Conservation (phyloP, 192 early-diverging fungal genomes). For the Mortierella claussenii region DNA sequence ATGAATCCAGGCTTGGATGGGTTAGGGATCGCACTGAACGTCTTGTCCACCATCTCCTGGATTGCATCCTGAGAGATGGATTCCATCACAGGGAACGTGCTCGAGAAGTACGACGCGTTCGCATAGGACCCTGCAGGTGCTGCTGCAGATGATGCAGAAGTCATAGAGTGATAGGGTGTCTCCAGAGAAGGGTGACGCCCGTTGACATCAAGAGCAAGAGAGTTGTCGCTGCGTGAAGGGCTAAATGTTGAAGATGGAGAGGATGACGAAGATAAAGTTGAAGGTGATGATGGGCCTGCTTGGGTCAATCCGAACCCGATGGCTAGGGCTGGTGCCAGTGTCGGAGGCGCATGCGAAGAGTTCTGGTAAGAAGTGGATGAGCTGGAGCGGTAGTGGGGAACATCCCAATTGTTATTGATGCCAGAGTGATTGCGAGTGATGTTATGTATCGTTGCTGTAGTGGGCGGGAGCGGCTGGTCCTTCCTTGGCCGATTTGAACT, state of each 20-base stretch:
- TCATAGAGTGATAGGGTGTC: constrained; percentile 12
- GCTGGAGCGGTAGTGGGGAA: constrained; percentile 9
- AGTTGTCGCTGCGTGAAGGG: not conserved
- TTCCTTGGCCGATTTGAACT: constrained; percentile 27
- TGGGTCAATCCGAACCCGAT: constrained; percentile 21
- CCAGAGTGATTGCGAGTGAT: constrained; percentile 4
- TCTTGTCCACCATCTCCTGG: constrained; percentile 92
- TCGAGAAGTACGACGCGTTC: constrained; percentile 60
- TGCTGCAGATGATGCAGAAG: constrained; percentile 16
- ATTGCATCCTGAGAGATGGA: constrained; percentile 93
- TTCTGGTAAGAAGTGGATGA: constrained; percentile 6
- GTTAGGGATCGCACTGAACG: constrained; percentile 72
- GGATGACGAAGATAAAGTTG: constrained; percentile 1
- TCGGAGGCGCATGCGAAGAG: constrained; percentile 5
- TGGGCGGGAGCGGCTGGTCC: constrained; percentile 32
- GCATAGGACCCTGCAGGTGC: constrained; percentile 26
- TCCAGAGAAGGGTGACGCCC: constrained; percentile 5
- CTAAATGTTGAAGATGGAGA: not conserved
- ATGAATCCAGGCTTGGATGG: constrained; percentile 70
- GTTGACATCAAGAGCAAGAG: no score
- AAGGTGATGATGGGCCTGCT: not conserved
- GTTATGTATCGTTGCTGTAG: constrained; percentile 13
- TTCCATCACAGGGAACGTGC: constrained; percentile 91
- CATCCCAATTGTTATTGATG: constrained; percentile 22
- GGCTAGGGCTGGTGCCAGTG: constrained; percentile 22